Percentiles rank a stretch among this genome's conserved stretches.
These are phyloP conservation scores for Xerocomellus dryophilus DNA, from an alignment of 768 basidiomycete genomes.

Conservation along the genomic window DNA sequence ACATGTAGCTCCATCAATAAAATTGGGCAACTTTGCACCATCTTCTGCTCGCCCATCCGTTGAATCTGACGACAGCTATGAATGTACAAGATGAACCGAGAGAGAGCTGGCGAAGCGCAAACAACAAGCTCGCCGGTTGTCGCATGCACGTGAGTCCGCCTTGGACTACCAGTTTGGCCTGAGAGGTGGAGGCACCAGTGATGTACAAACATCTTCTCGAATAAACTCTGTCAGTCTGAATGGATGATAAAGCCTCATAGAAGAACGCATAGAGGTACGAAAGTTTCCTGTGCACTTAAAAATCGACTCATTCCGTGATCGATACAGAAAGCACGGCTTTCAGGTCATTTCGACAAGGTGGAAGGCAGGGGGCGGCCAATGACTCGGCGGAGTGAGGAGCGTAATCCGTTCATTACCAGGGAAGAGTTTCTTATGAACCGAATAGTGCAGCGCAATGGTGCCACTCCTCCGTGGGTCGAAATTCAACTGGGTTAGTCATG, in stretches of 20 bases:
- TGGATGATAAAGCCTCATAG: constrained; percentile 73
- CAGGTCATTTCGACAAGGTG: constrained; percentile 69
- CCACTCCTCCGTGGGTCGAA: constrained; percentile 84
- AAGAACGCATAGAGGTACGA: constrained; percentile 74
- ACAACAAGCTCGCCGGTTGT: constrained; percentile 53
- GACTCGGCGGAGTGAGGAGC: constrained; percentile 39
- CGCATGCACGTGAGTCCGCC: constrained; percentile 65
- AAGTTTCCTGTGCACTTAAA: constrained; percentile 4
- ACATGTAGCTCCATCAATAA: constrained; percentile 51
- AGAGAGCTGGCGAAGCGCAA: constrained; percentile 51
- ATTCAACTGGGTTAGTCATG: constrained; percentile 59
- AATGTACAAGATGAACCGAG: constrained; percentile 42
- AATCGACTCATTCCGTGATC: background rate
- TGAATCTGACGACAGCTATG: constrained; percentile 29
- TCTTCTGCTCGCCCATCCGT: constrained; percentile 13
- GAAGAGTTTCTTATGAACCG: constrained; percentile 87
- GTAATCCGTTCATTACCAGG: constrained; percentile 65
- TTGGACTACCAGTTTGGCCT: constrained; percentile 74
- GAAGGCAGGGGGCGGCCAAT: constrained; percentile 64
- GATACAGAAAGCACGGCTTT: constrained; percentile 56
- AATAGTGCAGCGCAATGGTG: constrained; percentile 78
- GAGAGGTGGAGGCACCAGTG: constrained; percentile 21
- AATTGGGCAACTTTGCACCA: constrained; percentile 45
- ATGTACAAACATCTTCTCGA: constrained; percentile 21
- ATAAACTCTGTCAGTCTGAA: constrained; percentile 62